Percentiles rank a stretch among this genome's conserved stretches.
Conservation (phyloP, 2,329 filamentous ascomycete genomes). For the Teratosphaeria viscida region DNA sequence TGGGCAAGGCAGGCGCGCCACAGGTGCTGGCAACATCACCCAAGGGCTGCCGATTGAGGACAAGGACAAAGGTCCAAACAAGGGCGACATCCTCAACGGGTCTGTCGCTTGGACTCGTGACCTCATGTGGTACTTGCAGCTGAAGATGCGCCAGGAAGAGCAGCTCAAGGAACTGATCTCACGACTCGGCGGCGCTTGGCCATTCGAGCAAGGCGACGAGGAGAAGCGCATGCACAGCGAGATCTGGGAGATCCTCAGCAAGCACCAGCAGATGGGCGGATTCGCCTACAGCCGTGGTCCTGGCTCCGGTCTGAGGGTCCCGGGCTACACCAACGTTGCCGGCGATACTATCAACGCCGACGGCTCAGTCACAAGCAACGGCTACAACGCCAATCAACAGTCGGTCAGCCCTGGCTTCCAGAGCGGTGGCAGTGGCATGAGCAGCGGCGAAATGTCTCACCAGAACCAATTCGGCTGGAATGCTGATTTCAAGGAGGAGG, state of each 20-base stretch:
- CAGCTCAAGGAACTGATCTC: constrained; percentile 68
- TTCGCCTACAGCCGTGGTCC: constrained; percentile 66
- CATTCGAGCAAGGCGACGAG: constrained; percentile 78
- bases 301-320: constrained; percentile 79
- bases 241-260: constrained; percentile 73
- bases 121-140: constrained; percentile 90
- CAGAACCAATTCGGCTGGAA: constrained; percentile 37
- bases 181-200: constrained; percentile 62
- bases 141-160: constrained; percentile 81
- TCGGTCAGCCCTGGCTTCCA: constrained; percentile 43
- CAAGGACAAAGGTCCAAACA: constrained; percentile 97
- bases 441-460: constrained; percentile 37
- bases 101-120: constrained; percentile 95
- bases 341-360: constrained; percentile 61
- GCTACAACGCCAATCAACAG: constrained; percentile 15
- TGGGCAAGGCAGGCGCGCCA: constrained; percentile 67
- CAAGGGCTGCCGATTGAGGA: constrained; percentile 88
- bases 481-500: constrained; percentile 79
- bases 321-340: constrained; percentile 83
- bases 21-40: constrained; percentile 64
- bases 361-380: constrained; percentile 35
- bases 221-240: constrained; percentile 94
- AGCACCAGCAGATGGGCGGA: constrained; percentile 66
- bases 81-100: constrained; percentile 95
- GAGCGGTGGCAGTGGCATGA: constrained; percentile 58